These are phyloP conservation scores for Aspergillus hancockii DNA, from an alignment of 495 filamentous ascomycete species.

Conservation along the genomic window DNA sequence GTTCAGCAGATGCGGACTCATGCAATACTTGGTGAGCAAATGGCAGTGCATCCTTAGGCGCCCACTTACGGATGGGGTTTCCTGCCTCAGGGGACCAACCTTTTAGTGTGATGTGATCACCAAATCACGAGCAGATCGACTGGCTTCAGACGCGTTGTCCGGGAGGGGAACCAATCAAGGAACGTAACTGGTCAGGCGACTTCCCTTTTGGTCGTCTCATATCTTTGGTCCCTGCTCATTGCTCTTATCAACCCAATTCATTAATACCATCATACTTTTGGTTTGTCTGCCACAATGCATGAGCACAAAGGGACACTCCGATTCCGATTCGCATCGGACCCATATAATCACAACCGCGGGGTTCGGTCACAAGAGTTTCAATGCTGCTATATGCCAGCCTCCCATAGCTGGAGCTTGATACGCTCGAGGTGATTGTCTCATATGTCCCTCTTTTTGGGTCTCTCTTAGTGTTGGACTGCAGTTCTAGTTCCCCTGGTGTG, in stretches of 20 bases:
- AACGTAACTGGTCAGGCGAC: neutral
- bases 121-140: conserved; percentile 21
- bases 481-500: neutral
- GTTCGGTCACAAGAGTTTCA: conserved; percentile 10
- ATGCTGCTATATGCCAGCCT: conserved; percentile 3
- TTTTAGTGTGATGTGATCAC: conserved; percentile 10
- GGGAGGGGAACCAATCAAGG: conserved; percentile 11
- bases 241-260: neutral
- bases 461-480: neutral
- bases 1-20: neutral
- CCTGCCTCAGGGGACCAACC: neutral
- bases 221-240: too few relatives aligned
- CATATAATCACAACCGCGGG: neutral
- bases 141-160: conserved; percentile 22
- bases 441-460: conserved; percentile 2
- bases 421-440: conserved; percentile 2
- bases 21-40: conserved; percentile 16
- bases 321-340: neutral
- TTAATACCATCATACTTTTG: neutral
- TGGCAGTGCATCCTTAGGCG: conserved; percentile 24
- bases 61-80: conserved; percentile 7
- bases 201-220: neutral
- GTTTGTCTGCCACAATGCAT: neutral
- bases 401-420: conserved; percentile 2
- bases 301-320: neutral